Conservation (phyloP, 2,329 filamentous ascomycete species). For the Nothophoma quercina region DNA sequence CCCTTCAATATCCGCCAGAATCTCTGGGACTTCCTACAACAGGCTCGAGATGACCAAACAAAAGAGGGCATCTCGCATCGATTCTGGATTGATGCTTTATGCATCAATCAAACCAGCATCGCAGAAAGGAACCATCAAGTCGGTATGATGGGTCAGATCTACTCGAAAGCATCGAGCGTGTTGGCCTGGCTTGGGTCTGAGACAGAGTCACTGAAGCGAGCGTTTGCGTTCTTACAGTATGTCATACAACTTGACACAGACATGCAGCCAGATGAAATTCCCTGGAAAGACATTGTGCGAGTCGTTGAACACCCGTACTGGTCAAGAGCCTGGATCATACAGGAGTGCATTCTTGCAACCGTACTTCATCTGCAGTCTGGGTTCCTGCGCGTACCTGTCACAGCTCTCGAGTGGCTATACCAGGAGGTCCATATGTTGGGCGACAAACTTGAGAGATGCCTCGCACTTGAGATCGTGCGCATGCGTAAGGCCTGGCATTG, state of each 20-base stretch:
- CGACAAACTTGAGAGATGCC: no score
- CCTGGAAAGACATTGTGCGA: not conserved
- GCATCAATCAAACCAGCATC: slow-evolving; percentile 14
- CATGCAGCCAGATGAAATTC: not conserved
- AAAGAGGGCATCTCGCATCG: not conserved
- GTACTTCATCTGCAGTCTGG: not conserved
- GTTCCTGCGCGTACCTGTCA: not conserved
- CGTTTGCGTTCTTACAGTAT: no score
- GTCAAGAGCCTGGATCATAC: not conserved
- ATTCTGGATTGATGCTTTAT: slow-evolving; percentile 21
- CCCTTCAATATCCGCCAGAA: slow-evolving; percentile 3
- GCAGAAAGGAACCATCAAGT: slow-evolving; percentile 14
- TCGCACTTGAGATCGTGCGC: no score
- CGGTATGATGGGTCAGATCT: slow-evolving; percentile 12
- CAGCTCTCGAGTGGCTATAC: no score
- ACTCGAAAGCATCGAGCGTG: not conserved
- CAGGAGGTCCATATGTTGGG: no score
- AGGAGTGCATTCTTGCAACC: not conserved
- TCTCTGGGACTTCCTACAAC: slow-evolving; percentile 15
- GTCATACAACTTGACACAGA: no score
- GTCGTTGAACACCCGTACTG: not conserved
- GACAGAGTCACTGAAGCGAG: not conserved
- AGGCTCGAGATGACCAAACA: not conserved
- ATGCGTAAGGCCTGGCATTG: no score
- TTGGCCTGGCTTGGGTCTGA: slow-evolving; percentile 3